Base-by-base conservation (phyloP, 148 eudicot species). In the Chenopodium formosanum region DNA sequence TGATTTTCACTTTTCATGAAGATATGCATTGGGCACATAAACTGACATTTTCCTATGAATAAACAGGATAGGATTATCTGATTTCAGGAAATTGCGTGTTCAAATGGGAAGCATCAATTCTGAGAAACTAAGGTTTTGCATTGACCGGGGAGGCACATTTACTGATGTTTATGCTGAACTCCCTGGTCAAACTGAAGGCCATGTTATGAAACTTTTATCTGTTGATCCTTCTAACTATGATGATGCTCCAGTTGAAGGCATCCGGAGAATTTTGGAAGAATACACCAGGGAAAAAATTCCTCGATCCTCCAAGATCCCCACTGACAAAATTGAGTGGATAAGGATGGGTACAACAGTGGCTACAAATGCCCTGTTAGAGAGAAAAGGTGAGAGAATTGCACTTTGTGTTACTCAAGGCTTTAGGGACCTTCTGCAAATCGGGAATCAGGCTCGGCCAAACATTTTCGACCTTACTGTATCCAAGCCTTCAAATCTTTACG, bases 281-380 rank as follows among this genome's bases (percentile, higher is more conserved):
- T 96, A 86, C 76, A 90, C 92, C 0, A 94, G 97, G 2, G 87
- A 87, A 73, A 87, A 82, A 79, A 90, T 94, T 31, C 91, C 93
- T 67, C 87, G 98, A 66, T 89, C 88, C 82, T 91, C 91, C 47
- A 96, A 94, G 87, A 87, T 96, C 56, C 98, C 98, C 65, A 96
- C 98, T 0, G 94, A 90, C 79, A 92, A 91, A 78, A 96, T 96
- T 72, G 99, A 96, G 82, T 96, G 99, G 99, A 89, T 96, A 60
- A 84, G 99, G 62, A 96, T 96, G 99, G 99, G 99, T 65, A 96
- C 99, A 44, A 96, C 99, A 53, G 99, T 94, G 74, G 99, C 99
- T 10, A 96, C 99, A 64, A 96, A 96, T 85, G 98, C 99, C 32
- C 81, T 96, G 13, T 84, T 96, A 81, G 98, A 96, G 88, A 90